Evolutionary conservation across 2,329 filamentous ascomycete species (phyloP), one percentile per base, ranked within the genome.

Genomic region (Neonectria hederae): DNA sequence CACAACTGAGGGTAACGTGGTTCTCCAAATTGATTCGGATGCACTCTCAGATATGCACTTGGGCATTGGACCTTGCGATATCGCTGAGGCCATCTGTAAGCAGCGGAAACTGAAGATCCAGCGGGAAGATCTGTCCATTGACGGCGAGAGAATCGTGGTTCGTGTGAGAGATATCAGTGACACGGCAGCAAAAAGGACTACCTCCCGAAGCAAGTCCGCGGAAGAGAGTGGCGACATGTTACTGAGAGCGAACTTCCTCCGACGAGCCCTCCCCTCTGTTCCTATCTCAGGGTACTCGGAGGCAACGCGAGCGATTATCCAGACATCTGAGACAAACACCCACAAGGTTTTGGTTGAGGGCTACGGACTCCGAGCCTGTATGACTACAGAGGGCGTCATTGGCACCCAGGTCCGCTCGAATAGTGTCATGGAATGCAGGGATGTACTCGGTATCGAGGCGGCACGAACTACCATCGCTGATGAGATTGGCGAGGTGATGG

Each of bases 381-480:
- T 99, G 90, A 97, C 90, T 10, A 99, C 96, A 0, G 92, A 94
- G 66, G 96, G 96, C 67, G 92, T 99, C 5, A 85, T 97, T 60
- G 94, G 94, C 60, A 90, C 88, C 21, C 83, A 86, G 70, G 91
- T 90, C 3, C 86, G 85, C 9, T 90, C 91, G 66, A 99, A 99
- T 83, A 93, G 90, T 74, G 90, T 99, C 70, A 93, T 97, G 87
- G 96, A 99, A 80, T 91, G 90, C 72, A 86, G 88, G 38, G 89
- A 96, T 24, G 90, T 98, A 0, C 88, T 99, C 4, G 96, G 96
- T 54, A 97, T 99, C 73, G 96, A 99, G 83, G 96, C 96, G 1
- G 96, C 96, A 3, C 89, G 95, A 64, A 87, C 87, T 4, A 97
- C 94, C 7, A 98, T 99, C 75, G 92, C 96, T 54, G 83, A 87